These are phyloP conservation scores for Prunus davidiana DNA, from an alignment of 306 rosid genomes.

Conservation along the genomic window DNA sequence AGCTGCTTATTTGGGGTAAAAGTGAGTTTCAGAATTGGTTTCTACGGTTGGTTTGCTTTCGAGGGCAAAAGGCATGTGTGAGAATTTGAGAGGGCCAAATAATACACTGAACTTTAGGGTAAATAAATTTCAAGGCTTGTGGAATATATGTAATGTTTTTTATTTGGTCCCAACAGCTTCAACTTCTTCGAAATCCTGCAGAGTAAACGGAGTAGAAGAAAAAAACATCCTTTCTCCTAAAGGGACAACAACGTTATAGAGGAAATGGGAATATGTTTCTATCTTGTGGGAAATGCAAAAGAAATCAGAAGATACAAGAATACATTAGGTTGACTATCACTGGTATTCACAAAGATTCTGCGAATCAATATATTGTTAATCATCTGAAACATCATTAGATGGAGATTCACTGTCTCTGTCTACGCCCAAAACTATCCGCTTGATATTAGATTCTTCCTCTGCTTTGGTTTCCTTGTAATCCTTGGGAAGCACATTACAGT, in stretches of 20 bases:
- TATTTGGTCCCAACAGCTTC: not conserved
- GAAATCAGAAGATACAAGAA: not conserved
- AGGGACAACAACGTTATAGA: not conserved
- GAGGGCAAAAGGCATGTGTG: too few species aligned
- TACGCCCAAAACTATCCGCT: conserved; percentile 53
- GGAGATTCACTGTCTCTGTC: conserved; percentile 49
- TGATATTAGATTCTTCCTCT: conserved; percentile 28
- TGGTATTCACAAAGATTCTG: conserved; percentile 17
- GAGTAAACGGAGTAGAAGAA: not conserved
- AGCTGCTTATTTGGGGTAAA: too few species aligned
- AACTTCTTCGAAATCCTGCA: not conserved
- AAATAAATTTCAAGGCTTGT: too few species aligned
- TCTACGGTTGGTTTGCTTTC: too few species aligned
- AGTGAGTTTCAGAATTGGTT: too few species aligned
- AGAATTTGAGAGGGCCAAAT: too few species aligned
- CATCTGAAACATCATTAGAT: conserved; percentile 34
- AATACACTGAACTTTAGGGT: too few species aligned
- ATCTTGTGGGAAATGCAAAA: not conserved
- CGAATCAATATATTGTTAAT: conserved; percentile 23
- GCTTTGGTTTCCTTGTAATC: conserved; percentile 48
- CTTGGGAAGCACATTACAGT: conserved; percentile 73
- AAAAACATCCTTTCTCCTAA: not conserved
- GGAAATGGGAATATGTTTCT: not conserved
- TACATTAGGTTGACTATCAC: not conserved
- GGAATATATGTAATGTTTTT: too few species aligned